Base-by-base conservation (phyloP, 768 basidiomycete species). In the Tylopilus vinaceipallidus region DNA sequence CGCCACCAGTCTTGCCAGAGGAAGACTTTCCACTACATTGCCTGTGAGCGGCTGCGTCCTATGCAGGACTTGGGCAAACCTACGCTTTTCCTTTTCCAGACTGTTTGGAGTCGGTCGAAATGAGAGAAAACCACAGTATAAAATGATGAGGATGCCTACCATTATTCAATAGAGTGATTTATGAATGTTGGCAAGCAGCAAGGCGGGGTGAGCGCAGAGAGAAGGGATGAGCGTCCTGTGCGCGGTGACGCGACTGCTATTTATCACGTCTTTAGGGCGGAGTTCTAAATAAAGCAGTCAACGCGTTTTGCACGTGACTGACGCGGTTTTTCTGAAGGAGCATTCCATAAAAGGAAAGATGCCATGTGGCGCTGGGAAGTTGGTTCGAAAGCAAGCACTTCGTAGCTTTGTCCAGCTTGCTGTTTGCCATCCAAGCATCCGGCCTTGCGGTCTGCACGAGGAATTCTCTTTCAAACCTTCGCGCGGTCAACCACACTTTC, bases 71-170 rank as follows among this genome's bases (percentile, higher is more conserved):
- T 50, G 41, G 20, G 49, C 23, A 45, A 44, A 56, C 75, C 64
- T 56, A 78, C 75, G 74, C 72, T 63, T 79, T 79, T 61, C 79
- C 80, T 68, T 80, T 80, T 60, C 78, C 77, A 68, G 79, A 75
- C 79, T 80, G 61, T 45, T 39, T 27, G 17, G 16, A 6, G 49
- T 14, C 2, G 13, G 16, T 4, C 20, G 66, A 19, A 56, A 51
- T 48, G 47, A 54, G 8, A 29, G 48, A 17, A 20, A n/a, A n/a
- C n/a, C 23, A 41, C 27, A 30, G 7, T 2, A 29, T 20, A 19
- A 5, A 19, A 26, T 14, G 3, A 45, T 6, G 5, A 5, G 16
- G 24, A 4, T n/a, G 24, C 58, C 23, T 50, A 75, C 73, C 74
- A 75, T 76, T 14, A 38, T 45, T 59, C 19, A 42, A 23, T 32